Evolutionary conservation across 2,329 filamentous ascomycete species (phyloP).

Genomic region (Acephala macrosclerotiorum): DNA sequence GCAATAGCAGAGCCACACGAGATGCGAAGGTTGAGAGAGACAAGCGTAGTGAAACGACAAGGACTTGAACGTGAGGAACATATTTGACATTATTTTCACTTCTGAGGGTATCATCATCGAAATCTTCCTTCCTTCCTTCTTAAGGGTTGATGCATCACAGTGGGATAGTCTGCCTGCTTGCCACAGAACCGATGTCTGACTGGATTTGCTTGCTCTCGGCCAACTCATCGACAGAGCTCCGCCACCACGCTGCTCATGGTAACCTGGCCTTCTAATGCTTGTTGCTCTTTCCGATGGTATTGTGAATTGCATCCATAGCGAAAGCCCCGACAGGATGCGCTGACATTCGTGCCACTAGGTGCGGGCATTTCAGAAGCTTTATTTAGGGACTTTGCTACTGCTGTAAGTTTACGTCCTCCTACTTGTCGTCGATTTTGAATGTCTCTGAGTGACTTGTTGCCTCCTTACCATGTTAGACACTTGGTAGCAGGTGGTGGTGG

Average conservation of each 20-base stretch:
- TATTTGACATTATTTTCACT: too few relatives aligned
- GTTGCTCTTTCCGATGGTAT: background rate
- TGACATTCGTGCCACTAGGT: background rate
- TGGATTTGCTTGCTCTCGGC: too few relatives aligned
- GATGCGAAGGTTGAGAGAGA: too few relatives aligned
- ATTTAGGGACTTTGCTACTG: background rate
- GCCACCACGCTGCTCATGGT: background rate
- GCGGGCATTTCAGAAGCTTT: background rate
- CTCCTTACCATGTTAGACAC: background rate
- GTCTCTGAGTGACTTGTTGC: background rate
- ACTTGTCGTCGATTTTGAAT: too few relatives aligned
- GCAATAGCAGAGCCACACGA: too few relatives aligned
- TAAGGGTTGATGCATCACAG: too few relatives aligned
- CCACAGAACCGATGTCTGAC: too few relatives aligned
- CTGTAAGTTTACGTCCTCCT: background rate
- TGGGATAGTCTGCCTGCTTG: too few relatives aligned
- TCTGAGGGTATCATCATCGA: too few relatives aligned
- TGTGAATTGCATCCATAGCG: background rate
- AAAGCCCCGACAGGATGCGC: background rate
- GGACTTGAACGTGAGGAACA: too few relatives aligned
- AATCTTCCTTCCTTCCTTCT: too few relatives aligned
- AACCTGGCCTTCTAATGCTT: background rate
- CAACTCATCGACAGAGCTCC: background rate
- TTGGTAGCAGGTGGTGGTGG: background rate
- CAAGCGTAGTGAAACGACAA: too few relatives aligned